Conservation (phyloP, 768 basidiomycete species). For the Candolleomyces aberdarensis region DNA sequence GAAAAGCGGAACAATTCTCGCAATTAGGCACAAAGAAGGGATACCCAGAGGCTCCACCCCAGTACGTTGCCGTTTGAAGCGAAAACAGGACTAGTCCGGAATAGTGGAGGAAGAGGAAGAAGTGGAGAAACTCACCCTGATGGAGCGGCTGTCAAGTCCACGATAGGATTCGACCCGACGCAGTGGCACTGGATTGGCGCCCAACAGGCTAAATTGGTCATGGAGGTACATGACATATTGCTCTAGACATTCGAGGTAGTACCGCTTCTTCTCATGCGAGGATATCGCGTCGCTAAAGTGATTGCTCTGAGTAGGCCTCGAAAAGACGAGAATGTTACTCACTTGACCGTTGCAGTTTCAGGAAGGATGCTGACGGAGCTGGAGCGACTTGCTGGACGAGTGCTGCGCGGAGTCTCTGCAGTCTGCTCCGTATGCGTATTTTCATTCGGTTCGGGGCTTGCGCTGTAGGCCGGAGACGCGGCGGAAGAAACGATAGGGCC, state of each 20-base stretch:
- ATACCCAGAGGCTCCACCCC: not conserved
- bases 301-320: not conserved
- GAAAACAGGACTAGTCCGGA: not conserved
- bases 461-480: not conserved
- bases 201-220: constrained; percentile 52
- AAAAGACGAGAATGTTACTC: constrained; percentile 19
- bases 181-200: constrained; percentile 42
- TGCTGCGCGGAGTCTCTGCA: not conserved
- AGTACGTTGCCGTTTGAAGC: not conserved
- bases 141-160: constrained; percentile 60
- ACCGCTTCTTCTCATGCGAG: constrained; percentile 74
- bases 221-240: constrained; percentile 67
- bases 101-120: not conserved
- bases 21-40: not conserved
- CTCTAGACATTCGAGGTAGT: constrained; percentile 72
- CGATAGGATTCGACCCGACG: constrained; percentile 50
- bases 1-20: not conserved
- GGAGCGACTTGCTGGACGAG: not conserved
- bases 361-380: not conserved
- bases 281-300: constrained; percentile 61
- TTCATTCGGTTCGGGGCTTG: not conserved
- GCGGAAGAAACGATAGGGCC: not conserved
- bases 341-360: constrained; percentile 57
- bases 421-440: not conserved
- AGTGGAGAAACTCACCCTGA: constrained; percentile 41